These are phyloP conservation scores for Colletotrichum sp. DNA, from an alignment of 2,329 filamentous ascomycete species.

Conservation along the genomic window DNA sequence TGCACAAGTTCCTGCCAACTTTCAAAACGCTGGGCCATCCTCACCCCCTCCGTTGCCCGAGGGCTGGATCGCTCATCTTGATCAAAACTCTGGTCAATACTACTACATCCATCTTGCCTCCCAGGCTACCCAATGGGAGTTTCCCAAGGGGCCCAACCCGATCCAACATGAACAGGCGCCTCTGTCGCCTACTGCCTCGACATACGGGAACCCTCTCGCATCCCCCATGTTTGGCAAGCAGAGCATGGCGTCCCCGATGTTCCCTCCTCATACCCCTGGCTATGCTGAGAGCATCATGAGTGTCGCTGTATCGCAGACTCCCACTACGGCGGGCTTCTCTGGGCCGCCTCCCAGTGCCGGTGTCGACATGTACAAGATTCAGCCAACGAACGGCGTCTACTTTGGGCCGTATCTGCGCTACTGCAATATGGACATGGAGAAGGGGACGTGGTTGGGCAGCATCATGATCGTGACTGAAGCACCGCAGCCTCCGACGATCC, in stretches of 20 bases:
- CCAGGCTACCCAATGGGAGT: conserved; percentile 98
- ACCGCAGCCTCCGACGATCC: conserved; percentile 92
- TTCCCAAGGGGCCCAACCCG: conserved; percentile 93
- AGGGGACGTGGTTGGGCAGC: conserved; percentile 88
- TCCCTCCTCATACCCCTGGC: conserved; percentile 80
- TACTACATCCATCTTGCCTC: conserved; percentile 98
- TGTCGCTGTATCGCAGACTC: conserved; percentile 74
- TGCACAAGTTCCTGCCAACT: conserved; percentile 45
- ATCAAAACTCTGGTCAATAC: conserved; percentile 95
- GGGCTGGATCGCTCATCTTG: conserved; percentile 97
- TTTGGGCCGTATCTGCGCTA: conserved; percentile 97
- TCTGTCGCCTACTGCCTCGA: conserved; percentile 80
- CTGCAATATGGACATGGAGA: conserved; percentile 95
- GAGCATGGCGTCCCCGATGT: conserved; percentile 79
- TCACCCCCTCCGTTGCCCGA: conserved; percentile 94
- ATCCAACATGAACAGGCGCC: conserved; percentile 83
- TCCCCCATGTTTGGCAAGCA: conserved; percentile 72
- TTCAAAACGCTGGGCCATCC: conserved; percentile 62
- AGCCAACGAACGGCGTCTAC: conserved; percentile 95
- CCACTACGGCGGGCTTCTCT: conserved; percentile 81
- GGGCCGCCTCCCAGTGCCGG: conserved; percentile 89
- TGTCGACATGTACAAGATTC: conserved; percentile 92
- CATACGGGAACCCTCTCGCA: conserved; percentile 74
- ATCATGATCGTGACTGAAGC: conserved; percentile 93
- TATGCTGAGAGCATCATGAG: conserved; percentile 89